Base-by-base conservation (phyloP, 192 early-diverging fungal species). In the Spinellus fusiger region DNA sequence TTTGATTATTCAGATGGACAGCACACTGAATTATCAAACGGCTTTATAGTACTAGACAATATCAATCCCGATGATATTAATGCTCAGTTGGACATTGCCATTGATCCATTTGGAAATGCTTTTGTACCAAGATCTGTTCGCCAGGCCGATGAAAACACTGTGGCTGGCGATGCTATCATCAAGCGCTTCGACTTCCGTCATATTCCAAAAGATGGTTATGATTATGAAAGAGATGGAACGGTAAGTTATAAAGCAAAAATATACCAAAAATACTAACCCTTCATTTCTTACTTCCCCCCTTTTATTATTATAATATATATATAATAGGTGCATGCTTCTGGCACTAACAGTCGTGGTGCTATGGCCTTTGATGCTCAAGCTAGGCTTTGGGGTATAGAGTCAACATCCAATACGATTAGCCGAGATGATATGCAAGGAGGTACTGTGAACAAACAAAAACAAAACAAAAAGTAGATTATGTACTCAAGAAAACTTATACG, bases 361-460 rank as follows among this genome's bases (percentile, higher is more conserved):
- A 40, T 71, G 54, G 54, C 49, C 16, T 71, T 61, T 29, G 69
- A 71, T 59, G 37, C 69, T 13, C 69, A 71, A 37, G 63, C 53
- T 1, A 58, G 59, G 6, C 32, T 71, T 26, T 71, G 69, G 69
- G 69, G 69, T 20, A 32, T 61, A 16, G 58, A 61, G 27, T 16
- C 25, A 25, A 33, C 56, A 15, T 54, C 38, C 48, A 50, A 32
- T 27, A 27, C n/a, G 8, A 53, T 61, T 25, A 35, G 31, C 4
- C 40, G 58, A 46, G 26, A 47, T 23, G 64, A 66, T 37, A 59
- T 59, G 4, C n/a, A 20, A 26, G 49, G 56, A 44, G 50, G 50
- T 59, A 52, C 26, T 25, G 18, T 7, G 16, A 20, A 51, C 35
- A 6, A 37, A 37, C 13, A 38, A 62, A 52, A 25, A 25, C 3